These are phyloP conservation scores for Aurantiochytrium sp. DNA, from an alignment of 108 stramenopile genomes.

Conservation along the genomic window DNA sequence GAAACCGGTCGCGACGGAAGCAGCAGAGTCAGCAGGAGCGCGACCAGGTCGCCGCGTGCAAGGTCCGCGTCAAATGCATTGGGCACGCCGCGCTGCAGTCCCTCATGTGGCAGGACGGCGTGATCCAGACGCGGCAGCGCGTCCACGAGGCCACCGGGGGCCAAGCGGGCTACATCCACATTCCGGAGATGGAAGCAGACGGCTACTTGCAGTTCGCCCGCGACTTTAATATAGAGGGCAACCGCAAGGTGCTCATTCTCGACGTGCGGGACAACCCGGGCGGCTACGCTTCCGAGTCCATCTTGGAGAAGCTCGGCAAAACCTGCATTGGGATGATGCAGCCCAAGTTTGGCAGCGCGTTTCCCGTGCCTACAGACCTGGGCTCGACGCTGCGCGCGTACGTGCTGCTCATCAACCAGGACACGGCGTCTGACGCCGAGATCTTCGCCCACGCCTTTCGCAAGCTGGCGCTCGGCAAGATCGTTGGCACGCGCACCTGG, in stretches of 20 bases:
- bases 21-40: no score
- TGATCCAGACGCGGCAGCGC: background rate
- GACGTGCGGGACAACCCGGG: conserved; percentile 6
- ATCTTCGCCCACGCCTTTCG: conserved; percentile 23
- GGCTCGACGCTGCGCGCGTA: background rate
- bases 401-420: background rate
- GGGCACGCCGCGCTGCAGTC: background rate
- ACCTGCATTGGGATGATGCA: background rate
- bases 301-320: conserved; percentile 2
- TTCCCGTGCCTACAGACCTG: background rate
- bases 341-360: background rate
- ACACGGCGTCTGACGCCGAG: background rate
- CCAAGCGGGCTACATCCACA: background rate
- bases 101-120: background rate
- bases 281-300: background rate
- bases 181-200: background rate
- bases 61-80: background rate
- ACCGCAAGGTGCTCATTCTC: background rate
- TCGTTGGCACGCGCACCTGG: conserved; percentile 5
- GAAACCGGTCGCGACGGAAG: no score
- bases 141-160: background rate
- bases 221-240: background rate
- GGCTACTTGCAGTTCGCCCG: background rate
- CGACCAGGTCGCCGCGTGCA: background rate
- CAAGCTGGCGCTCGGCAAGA: background rate